Evolutionary conservation across 129 eudicot species (phyloP), one percentile per base, ranked within the genome.

Genomic region (Flaveria trinervia): DNA sequence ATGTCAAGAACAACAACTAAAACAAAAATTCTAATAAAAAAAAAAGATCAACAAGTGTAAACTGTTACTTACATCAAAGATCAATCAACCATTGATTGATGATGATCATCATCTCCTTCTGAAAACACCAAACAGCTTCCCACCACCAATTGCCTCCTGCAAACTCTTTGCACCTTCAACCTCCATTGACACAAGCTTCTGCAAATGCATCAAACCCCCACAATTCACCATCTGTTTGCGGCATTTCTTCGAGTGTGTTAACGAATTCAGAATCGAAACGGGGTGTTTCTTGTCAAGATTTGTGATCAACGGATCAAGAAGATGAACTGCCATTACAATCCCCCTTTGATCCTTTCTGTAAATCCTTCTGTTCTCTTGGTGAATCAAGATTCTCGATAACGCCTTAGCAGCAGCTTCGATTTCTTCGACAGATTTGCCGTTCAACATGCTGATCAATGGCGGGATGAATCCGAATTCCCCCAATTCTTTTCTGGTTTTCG

Each of bases 101-200:
- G 43, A 61, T 23, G 64, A 62, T 57, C 78, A 71, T 75, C 46
- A 49, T 54, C 80, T 72, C 54, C 87, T 83, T 57, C 51, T 54
- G 43, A 91, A 88, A 75, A 91, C 92, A 66, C 97, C 92, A 89
- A 87, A 91, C 14, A 91, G 52, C 72, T 91, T 91, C 5, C 92
- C 88, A 16, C 79, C 80, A 18, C 85, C 84, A 26, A 91, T 81
- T 33, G 78, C 72, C n/a, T 91, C 94, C 10, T 83, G 78, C 39
- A 91, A 84, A 81, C 80, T 88, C 82, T 91, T 84, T 1, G 97
- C 92, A 49, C 94, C 97, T 12, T 88, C 94, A 52, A 91, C 87
- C 26, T 91, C 86, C 70, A 66, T 48, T 61, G 85, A 83, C 17
- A 77, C 88, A 28, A 91, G 92, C 74, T 91, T 91, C 86, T 73